Percentiles rank a stretch among this genome's conserved stretches.
Evolutionary conservation across 768 basidiomycete genomes (phyloP).

Genomic region (Wakefieldia striispora): DNA sequence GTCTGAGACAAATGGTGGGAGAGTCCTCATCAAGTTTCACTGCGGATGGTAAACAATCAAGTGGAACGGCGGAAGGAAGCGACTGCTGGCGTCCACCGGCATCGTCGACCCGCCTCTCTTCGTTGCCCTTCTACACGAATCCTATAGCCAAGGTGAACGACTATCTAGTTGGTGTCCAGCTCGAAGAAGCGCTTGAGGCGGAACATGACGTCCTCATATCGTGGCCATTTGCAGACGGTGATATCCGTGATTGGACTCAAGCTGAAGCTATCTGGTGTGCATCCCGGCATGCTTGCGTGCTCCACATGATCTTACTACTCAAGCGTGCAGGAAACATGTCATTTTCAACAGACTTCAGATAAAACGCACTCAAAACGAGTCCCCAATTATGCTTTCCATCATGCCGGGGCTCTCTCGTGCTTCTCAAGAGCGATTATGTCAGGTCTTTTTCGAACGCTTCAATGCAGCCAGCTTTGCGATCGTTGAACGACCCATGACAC

Average conservation of each 20-base stretch:
- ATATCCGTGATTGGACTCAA: constrained; percentile 75
- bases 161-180: constrained; percentile 77
- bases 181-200: constrained; percentile 76
- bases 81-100: constrained; percentile 34
- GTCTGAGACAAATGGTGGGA: constrained; percentile 47
- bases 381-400: constrained; percentile 77
- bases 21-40: constrained; percentile 31
- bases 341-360: constrained; percentile 74
- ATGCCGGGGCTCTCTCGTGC: constrained; percentile 60
- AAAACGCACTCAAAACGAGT: constrained; percentile 83
- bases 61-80: constrained; percentile 14
- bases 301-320: constrained; percentile 3
- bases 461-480: constrained; percentile 82
- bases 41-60: constrained; percentile 22
- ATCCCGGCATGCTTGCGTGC: not conserved
- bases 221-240: constrained; percentile 79
- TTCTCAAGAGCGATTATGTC: constrained; percentile 71
- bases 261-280: constrained; percentile 85
- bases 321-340: constrained; percentile 69
- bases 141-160: constrained; percentile 61
- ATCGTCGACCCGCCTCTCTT: constrained; percentile 49
- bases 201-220: constrained; percentile 73
- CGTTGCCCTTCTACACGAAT: constrained; percentile 41
- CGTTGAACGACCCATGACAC: constrained; percentile 80
- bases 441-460: constrained; percentile 90